Evolutionary conservation across 73 alveolate species (phyloP).

Genomic region (Blepharisma stoltei): DNA sequence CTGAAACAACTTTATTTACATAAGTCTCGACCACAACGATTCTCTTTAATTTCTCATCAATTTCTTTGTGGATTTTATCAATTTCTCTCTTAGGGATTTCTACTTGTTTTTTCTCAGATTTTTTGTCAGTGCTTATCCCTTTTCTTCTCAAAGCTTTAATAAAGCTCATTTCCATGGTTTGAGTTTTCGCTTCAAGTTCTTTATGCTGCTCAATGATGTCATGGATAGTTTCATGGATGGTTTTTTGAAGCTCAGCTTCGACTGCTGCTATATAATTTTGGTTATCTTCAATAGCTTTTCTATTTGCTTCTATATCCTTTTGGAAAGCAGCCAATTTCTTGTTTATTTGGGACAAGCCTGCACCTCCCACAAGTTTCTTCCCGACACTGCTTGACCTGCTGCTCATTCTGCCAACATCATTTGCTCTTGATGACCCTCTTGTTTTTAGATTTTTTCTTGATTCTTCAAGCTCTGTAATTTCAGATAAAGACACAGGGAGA

Average conservation of each 20-base stretch:
- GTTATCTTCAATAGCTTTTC: background rate
- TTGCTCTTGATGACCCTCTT: background rate
- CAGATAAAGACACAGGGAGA: background rate
- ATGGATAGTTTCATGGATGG: background rate
- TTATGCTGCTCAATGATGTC: background rate
- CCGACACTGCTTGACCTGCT: conserved; percentile 2
- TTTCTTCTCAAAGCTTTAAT: background rate
- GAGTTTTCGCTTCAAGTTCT: background rate
- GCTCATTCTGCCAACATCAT: background rate
- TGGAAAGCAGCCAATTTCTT: conserved; percentile 5
- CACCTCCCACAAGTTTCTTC: background rate
- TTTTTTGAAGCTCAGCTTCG: background rate
- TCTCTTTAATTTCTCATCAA: background rate
- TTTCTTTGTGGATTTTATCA: background rate
- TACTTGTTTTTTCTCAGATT: background rate
- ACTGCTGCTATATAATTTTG: background rate
- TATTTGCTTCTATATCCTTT: conserved; percentile 6
- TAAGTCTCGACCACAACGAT: background rate
- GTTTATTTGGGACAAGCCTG: background rate
- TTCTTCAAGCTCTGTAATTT: background rate
- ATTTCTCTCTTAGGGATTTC: background rate
- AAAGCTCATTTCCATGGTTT: conserved; percentile 22
- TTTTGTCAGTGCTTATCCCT: background rate
- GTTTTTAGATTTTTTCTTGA: background rate
- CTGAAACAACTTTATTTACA: background rate